Evolutionary conservation across 441 rosid species (phyloP).

Genomic region (Capsella rubella): DNA sequence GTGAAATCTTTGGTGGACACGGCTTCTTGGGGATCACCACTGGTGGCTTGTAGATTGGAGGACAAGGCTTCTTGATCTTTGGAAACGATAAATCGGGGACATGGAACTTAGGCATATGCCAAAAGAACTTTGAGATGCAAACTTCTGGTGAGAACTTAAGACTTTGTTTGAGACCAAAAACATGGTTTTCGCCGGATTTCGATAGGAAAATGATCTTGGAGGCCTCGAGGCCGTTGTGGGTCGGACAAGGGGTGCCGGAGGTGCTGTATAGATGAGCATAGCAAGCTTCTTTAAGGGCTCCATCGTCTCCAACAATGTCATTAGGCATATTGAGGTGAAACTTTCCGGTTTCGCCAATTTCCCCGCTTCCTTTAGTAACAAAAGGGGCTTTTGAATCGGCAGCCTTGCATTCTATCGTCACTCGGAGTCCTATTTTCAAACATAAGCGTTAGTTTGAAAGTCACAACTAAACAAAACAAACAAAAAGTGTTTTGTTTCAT

Average conservation of each 20-base stretch:
- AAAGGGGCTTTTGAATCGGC: conserved; percentile 48
- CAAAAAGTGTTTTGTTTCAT: not conserved
- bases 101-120: conserved; percentile 59
- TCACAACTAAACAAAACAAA: not conserved
- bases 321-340: conserved; percentile 59
- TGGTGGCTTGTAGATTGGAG: conserved; percentile 48
- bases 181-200: conserved; percentile 47
- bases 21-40: conserved; percentile 41
- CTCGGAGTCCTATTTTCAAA: conserved; percentile 62
- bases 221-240: conserved; percentile 55
- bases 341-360: conserved; percentile 68
- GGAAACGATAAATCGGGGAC: conserved; percentile 36
- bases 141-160: conserved; percentile 65
- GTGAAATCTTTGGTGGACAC: conserved; percentile 35
- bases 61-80: conserved; percentile 41
- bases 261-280: conserved; percentile 85
- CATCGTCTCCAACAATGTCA: conserved; percentile 55
- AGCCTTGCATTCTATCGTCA: conserved; percentile 78
- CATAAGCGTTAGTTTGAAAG: not conserved
- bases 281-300: conserved; percentile 67
- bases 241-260: conserved; percentile 63
- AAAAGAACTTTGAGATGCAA: conserved; percentile 66
- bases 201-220: conserved; percentile 62
- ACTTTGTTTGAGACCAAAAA: conserved; percentile 59
- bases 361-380: conserved; percentile 57